A percentile compares a stretch with the other conserved stretches of the same genome.
These are phyloP conservation scores for Colletotrichum cuscutae DNA, from an alignment of 2,329 filamentous ascomycete genomes.

Conservation along the genomic window DNA sequence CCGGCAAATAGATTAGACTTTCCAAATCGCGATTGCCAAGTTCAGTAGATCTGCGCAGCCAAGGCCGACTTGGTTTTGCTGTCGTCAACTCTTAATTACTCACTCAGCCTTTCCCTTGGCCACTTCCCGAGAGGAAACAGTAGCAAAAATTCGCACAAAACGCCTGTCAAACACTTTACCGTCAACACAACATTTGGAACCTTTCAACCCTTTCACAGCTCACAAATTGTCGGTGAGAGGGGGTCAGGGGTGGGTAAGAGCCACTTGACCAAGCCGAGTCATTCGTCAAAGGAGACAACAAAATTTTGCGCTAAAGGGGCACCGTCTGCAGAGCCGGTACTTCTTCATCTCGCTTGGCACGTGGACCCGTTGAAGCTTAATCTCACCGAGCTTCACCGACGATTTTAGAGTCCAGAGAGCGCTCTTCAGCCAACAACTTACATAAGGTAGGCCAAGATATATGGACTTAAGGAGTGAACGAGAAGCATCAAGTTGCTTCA, in stretches of 20 bases:
- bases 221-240: slow-evolving; percentile 24
- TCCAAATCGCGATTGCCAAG: not conserved
- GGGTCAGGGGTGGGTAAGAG: not conserved
- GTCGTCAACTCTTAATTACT: no score
- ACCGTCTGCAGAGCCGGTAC: not conserved
- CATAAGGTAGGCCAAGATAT: not conserved
- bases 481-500: not conserved
- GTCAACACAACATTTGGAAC: not conserved
- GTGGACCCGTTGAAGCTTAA: not conserved
- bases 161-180: not conserved
- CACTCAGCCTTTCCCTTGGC: not conserved
- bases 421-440: not conserved
- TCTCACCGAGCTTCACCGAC: slow-evolving; percentile 4
- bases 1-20: not conserved
- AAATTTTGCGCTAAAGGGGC: not conserved
- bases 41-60: not conserved
- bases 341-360: slow-evolving; percentile 28
- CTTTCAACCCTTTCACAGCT: not conserved
- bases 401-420: not conserved
- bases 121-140: not conserved
- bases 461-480: no score
- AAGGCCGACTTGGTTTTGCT: not conserved
- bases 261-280: slow-evolving; percentile 15
- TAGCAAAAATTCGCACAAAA: not conserved
- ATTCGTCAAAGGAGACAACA: slow-evolving; percentile 20